phyloP scores from a whole-genome alignment of 371 early-diverging fungal genomes.

The Syncephalastrum monosporum region DNA sequence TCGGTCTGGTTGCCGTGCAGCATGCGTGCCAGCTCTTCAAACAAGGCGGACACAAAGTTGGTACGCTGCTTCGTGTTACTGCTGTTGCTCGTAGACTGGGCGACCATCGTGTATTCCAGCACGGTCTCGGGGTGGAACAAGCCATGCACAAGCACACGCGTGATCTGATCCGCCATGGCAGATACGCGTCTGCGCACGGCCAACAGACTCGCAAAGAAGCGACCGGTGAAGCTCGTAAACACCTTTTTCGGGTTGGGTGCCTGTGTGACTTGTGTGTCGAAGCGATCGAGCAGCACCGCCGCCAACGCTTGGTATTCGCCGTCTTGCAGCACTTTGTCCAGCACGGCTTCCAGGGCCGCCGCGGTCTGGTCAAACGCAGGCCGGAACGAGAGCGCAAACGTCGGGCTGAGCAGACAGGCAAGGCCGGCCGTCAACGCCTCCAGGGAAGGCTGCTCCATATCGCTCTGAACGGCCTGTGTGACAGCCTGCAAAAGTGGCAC shows the following conservation, averaged over 20 bases:
- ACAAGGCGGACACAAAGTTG: slow-evolving; percentile 26
- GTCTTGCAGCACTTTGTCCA: slow-evolving; percentile 17
- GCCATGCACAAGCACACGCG: slow-evolving; percentile 21
- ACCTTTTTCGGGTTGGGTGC: slow-evolving; percentile 46
- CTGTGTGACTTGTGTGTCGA: slow-evolving; percentile 27
- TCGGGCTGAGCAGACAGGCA: slow-evolving; percentile 24
- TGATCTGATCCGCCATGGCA: background rate
- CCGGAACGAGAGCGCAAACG: slow-evolving; percentile 28
- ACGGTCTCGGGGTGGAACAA: slow-evolving; percentile 44
- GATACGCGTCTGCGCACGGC: slow-evolving; percentile 21
- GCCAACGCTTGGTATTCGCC: slow-evolving; percentile 14
- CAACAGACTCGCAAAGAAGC: slow-evolving; percentile 20
- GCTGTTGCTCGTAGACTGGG: slow-evolving; percentile 3
- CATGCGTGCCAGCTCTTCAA: slow-evolving; percentile 32
- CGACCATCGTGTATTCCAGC: slow-evolving; percentile 38
- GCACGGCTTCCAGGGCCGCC: slow-evolving; percentile 24
- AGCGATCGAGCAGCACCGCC: slow-evolving; percentile 20
- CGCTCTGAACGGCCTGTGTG: background rate
- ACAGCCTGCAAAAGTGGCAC: slow-evolving; percentile 24
- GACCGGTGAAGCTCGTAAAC: slow-evolving; percentile 26
- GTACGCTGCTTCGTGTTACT: slow-evolving; percentile 23
- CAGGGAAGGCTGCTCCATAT: too few species aligned
- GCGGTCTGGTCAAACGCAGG: slow-evolving; percentile 42
- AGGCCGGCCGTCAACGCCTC: too few species aligned
- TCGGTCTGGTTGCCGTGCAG: background rate